Evolutionary conservation across 2,329 filamentous ascomycete species (phyloP).

Genomic region (Sclerotinia minor): DNA sequence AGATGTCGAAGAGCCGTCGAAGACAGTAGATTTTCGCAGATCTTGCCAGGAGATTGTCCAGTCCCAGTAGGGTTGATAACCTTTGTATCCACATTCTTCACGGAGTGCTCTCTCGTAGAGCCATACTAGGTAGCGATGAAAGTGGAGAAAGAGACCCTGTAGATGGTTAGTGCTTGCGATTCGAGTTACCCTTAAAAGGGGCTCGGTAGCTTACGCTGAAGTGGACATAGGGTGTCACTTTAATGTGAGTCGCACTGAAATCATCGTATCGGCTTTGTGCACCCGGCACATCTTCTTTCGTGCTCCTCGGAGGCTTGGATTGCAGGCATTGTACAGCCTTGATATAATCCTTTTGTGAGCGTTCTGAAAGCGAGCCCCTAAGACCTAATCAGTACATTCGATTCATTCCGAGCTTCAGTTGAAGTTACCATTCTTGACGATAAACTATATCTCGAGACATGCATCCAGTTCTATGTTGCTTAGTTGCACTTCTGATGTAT

Average conservation of each 20-base stretch:
- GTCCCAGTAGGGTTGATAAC: conserved; percentile 43
- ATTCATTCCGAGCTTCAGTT: too few relatives aligned
- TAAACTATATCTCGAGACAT: conserved; percentile 7
- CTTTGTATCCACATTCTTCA: conserved; percentile 48
- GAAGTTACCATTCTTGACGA: conserved; percentile 14
- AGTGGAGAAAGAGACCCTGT: conserved; percentile 27
- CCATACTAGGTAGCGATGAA: conserved; percentile 47
- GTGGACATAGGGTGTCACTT: conserved; percentile 39
- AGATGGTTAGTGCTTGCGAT: neutral
- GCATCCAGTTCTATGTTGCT: neutral
- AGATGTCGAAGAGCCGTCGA: conserved; percentile 55
- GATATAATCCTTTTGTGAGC: conserved; percentile 40
- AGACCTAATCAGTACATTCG: neutral
- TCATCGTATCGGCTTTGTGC: conserved; percentile 43
- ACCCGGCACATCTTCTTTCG: conserved; percentile 38
- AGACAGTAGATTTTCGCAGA: conserved; percentile 51
- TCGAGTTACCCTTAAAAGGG: neutral
- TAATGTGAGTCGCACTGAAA: conserved; percentile 44
- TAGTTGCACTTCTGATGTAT: neutral
- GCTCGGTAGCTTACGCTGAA: conserved; percentile 30
- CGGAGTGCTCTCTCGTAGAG: conserved; percentile 48
- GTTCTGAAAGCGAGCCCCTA: conserved; percentile 14
- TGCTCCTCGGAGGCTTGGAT: conserved; percentile 40
- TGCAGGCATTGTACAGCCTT: conserved; percentile 45
- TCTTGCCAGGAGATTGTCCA: conserved; percentile 38